Conservation (phyloP, 2,329 filamentous ascomycete species). For the Aureobasidium sp. region DNA sequence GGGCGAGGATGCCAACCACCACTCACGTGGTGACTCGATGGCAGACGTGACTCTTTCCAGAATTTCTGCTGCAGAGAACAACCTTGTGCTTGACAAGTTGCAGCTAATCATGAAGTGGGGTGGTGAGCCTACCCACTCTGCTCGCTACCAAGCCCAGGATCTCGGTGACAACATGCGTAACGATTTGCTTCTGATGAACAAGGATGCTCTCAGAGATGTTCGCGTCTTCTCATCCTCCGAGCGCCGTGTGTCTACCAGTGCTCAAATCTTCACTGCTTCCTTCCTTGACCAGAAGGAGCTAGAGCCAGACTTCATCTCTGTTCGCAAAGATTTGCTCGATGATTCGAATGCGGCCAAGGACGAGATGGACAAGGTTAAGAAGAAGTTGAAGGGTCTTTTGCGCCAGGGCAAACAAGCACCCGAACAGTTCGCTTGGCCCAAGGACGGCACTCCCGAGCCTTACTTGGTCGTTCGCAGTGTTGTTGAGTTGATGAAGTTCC, state of each 20-base stretch:
- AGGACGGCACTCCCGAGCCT: constrained; percentile 83
- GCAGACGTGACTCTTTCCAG: constrained; percentile 87
- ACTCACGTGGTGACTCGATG: constrained; percentile 70
- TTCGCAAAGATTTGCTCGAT: constrained; percentile 89
- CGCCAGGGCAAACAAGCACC: constrained; percentile 89
- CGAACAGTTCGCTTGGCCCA: constrained; percentile 95
- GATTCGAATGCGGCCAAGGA: constrained; percentile 98
- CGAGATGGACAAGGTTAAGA: constrained; percentile 99
- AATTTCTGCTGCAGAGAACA: constrained; percentile 87
- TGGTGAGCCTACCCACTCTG: constrained; percentile 94
- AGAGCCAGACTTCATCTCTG: constrained; percentile 73
- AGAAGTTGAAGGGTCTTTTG: constrained; percentile 89
- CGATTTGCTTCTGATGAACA: constrained; percentile 85
- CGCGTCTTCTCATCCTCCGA: constrained; percentile 95
- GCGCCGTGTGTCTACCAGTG: constrained; percentile 85
- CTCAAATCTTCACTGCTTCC: constrained; percentile 87
- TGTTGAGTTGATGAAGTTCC: constrained; percentile 95
- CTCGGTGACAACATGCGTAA: constrained; percentile 93
- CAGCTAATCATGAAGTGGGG: constrained; percentile 99
- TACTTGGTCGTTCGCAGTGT: constrained; percentile 87
- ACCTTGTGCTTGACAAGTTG: constrained; percentile 86
- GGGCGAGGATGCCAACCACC: constrained; percentile 30
- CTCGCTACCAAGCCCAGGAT: constrained; percentile 90
- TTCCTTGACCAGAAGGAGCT: constrained; percentile 85
- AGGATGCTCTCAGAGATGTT: constrained; percentile 84